Percentiles rank a stretch among this genome's conserved stretches.
Conservation (phyloP, 306 rosid genomes). For the Cicer arietinum region DNA sequence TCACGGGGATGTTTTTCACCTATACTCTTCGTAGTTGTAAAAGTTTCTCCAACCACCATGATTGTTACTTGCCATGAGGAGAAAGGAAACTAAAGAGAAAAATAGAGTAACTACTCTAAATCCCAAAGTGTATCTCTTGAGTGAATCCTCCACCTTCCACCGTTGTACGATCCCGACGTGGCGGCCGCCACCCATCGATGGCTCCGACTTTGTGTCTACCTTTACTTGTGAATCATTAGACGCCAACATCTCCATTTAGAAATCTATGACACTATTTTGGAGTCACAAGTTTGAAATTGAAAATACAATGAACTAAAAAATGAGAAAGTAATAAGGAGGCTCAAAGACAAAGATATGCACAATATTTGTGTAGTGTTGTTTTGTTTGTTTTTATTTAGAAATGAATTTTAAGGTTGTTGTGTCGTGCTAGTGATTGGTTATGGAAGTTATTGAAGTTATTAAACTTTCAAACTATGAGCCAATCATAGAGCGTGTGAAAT, state of each 20-base stretch:
- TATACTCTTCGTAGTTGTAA: slow-evolving; percentile 57
- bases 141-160: slow-evolving; percentile 56
- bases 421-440: not conserved
- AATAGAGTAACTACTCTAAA: slow-evolving; percentile 61
- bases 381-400: not conserved
- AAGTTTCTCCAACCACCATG: slow-evolving; percentile 58
- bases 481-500: too few relatives aligned
- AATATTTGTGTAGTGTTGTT: not conserved
- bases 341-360: slow-evolving; percentile 1
- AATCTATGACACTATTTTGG: slow-evolving; percentile 1
- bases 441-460: not conserved
- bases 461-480: not conserved
- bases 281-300: not conserved
- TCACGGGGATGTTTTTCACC: slow-evolving; percentile 32
- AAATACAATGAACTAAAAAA: not conserved
- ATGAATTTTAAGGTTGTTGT: not conserved
- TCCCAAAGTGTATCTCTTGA: slow-evolving; percentile 53
- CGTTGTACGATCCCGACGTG: slow-evolving; percentile 35
- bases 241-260: slow-evolving; percentile 37
- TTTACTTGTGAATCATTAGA: slow-evolving; percentile 6
- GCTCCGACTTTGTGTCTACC: slow-evolving; percentile 1
- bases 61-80: slow-evolving; percentile 64
- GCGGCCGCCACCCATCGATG: not conserved
- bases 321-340: slow-evolving; percentile 4
- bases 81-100: slow-evolving; percentile 60